These are phyloP conservation scores for Zizania latifolia DNA, from an alignment of 176 grass and related monocot species.

Conservation along the genomic window DNA sequence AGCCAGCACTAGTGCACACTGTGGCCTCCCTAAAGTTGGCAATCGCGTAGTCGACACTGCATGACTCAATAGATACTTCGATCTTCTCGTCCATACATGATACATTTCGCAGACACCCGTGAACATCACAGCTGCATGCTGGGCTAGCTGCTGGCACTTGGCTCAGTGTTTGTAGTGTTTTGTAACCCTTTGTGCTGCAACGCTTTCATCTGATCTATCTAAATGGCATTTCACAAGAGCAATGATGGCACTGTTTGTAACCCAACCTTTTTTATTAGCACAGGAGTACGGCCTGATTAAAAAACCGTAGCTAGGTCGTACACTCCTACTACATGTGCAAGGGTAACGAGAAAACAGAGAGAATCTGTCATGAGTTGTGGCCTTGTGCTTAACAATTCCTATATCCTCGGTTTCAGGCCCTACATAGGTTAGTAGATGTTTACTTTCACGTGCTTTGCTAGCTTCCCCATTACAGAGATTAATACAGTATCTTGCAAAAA, in stretches of 20 bases:
- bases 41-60: not conserved
- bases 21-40: not conserved
- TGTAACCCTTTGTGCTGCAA: too few species aligned
- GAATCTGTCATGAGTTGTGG: constrained; percentile 32
- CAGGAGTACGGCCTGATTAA: constrained; percentile 40
- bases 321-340: constrained; percentile 23
- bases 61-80: not conserved
- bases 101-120: not conserved
- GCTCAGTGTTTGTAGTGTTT: too few species aligned
- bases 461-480: constrained; percentile 32
- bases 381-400: constrained; percentile 37
- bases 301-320: constrained; percentile 34
- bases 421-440: constrained; percentile 28
- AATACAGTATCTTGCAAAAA: not conserved
- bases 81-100: not conserved
- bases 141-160: too few species aligned
- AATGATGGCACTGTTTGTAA: constrained; percentile 19
- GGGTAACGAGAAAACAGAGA: constrained; percentile 31
- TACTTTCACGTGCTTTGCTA: constrained; percentile 41
- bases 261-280: constrained; percentile 29
- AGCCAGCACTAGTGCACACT: not conserved
- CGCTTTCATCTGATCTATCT: not conserved
- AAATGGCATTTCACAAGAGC: constrained; percentile 31
- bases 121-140: too few species aligned
- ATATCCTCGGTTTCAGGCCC: constrained; percentile 7